A percentile compares a stretch with the other conserved stretches of the same genome.
Conservation (phyloP, 2,329 filamentous ascomycete genomes). For the Colletotrichum sp. region DNA sequence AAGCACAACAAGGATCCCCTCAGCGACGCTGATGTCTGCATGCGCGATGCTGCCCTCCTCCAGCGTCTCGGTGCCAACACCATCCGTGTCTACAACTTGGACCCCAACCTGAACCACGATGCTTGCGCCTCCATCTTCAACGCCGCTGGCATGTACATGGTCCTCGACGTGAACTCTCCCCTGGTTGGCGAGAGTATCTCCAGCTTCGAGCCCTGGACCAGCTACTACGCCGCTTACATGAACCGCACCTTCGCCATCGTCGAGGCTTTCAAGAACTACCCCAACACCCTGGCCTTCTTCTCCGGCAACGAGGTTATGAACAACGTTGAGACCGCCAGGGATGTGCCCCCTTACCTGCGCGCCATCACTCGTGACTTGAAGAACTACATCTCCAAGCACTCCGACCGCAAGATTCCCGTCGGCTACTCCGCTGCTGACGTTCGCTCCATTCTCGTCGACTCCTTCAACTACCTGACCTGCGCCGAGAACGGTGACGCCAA, state of each 20-base stretch:
- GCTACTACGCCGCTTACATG: conserved; percentile 64
- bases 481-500: conserved; percentile 55
- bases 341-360: conserved; percentile 73
- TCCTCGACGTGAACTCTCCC: conserved; percentile 73
- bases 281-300: conserved; percentile 76
- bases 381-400: conserved; percentile 77
- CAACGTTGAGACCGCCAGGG: conserved; percentile 61
- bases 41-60: conserved; percentile 70
- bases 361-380: conserved; percentile 82
- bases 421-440: conserved; percentile 86
- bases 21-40: conserved; percentile 61
- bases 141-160: conserved; percentile 71
- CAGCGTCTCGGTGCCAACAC: conserved; percentile 70
- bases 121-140: conserved; percentile 73
- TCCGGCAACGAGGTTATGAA: conserved; percentile 82
- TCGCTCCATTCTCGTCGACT: conserved; percentile 73
- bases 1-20: conserved; percentile 61
- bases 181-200: conserved; percentile 62
- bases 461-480: conserved; percentile 79
- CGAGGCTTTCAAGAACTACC: conserved; percentile 70
- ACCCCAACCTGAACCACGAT: conserved; percentile 70
- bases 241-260: conserved; percentile 72
- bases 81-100: conserved; percentile 73
- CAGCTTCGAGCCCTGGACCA: conserved; percentile 60
- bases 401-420: conserved; percentile 72